Evolutionary conservation across 331 rosid genomes (phyloP).

Genomic region (Cucumis variabilis): DNA sequence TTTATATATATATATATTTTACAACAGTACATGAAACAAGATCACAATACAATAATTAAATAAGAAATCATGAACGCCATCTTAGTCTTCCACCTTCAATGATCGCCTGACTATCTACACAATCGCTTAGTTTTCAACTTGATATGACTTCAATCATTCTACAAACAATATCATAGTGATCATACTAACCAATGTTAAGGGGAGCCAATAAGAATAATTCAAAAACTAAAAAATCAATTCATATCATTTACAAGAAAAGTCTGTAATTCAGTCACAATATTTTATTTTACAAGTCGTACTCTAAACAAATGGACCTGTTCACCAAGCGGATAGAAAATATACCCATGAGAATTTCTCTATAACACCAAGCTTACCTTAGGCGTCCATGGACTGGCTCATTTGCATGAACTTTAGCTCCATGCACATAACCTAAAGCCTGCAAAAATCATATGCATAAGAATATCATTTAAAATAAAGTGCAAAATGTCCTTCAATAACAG

Average conservation of each 20-base stretch:
- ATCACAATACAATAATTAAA: no score
- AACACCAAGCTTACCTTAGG: constrained; percentile 62
- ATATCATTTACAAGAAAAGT: not conserved
- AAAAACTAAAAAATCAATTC: not conserved
- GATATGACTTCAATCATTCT: no score
- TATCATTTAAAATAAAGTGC: constrained; percentile 24
- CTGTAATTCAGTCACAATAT: not conserved
- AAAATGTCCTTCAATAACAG: not conserved
- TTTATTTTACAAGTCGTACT: not conserved
- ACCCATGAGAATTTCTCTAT: constrained; percentile 29
- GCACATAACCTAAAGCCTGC: constrained; percentile 93
- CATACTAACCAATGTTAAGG: not conserved
- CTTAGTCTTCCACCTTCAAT: no score
- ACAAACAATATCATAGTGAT: no score
- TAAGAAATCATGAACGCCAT: no score
- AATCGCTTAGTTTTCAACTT: no score
- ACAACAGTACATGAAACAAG: no score
- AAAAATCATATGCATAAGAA: not conserved
- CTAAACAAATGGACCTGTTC: not conserved
- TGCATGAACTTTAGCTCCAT: constrained; percentile 95
- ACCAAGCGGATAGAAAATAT: constrained; percentile 12
- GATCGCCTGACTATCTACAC: no score
- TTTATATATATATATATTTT: no score
- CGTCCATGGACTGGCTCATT: constrained; percentile 96
- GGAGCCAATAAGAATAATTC: not conserved